Base-by-base conservation (phyloP, 2,329 filamentous ascomycete genomes). In the Penicillium sp. region DNA sequence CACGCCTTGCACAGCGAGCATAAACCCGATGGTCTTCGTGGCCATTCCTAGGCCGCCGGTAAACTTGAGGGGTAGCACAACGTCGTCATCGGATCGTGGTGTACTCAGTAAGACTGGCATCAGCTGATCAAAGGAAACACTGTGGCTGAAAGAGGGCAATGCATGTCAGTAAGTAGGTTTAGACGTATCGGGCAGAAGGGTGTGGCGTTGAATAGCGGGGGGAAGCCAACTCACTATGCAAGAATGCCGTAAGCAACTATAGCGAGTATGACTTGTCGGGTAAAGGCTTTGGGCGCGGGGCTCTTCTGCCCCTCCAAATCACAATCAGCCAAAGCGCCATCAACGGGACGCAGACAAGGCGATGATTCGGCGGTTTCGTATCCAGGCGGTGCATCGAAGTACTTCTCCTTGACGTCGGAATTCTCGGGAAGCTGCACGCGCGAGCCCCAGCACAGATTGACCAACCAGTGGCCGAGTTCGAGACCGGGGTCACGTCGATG, bases 51-150 rank as follows among this genome's bases (percentile, higher is more conserved):
- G 93, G 17, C 94, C 93, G 56, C 90, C 90, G 3, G 86, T 86
- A 65, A 99, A 97, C 65, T 89, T 88, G 79, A 99, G 94, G 0
- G 93, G 93, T 2, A 96, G 82, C 12, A 81, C 60, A 66, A 79
- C 75, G n/a, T 75, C 65, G 16, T 74, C 71, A 28, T 79, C 60
- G 69, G 83, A 74, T 68, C 82, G 69, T 67, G 81, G 71, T 42
- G 90, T 90, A 73, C 89, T 93, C 69, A 99, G 84, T 64, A 99
- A 91, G 2, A 97, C 89, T 0, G 94, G 93, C 65, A 97, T 87
- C 46, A 97, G 83, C 69, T 96, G 90, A 74, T 99, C 94, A 66
- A 96, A 94, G 0, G 92, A 95, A 75, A 99, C 97, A 12, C 93
- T 97, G 77, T 97, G 93, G 77, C 92, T 96, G 67, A 38, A 59